phyloP scores from a whole-genome alignment of 768 basidiomycete genomes.

The Mycena latifolia region DNA sequence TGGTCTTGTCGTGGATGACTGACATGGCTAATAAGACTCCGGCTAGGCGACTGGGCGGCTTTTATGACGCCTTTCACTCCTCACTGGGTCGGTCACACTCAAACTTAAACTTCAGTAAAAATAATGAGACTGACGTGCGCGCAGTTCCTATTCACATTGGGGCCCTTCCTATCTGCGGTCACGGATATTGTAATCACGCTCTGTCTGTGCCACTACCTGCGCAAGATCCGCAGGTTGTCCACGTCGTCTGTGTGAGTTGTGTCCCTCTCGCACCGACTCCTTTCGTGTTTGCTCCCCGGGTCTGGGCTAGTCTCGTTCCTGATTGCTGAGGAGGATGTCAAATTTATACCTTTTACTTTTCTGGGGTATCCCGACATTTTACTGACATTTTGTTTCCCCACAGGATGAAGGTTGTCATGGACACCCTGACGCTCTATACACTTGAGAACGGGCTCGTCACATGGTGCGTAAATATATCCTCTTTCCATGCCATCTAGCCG shows the following conservation, averaged over 20 bases:
- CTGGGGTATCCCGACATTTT: too few relatives aligned
- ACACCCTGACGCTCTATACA: constrained; percentile 55
- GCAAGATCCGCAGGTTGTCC: constrained; percentile 43
- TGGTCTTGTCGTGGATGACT: background rate
- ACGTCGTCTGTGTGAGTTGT: constrained; percentile 44
- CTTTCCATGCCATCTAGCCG: background rate
- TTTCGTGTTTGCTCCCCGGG: too few relatives aligned
- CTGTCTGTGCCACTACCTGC: constrained; percentile 52
- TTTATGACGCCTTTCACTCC: constrained; percentile 14
- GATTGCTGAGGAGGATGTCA: too few relatives aligned
- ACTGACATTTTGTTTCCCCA: background rate
- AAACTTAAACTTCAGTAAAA: too few relatives aligned
- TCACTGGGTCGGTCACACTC: background rate
- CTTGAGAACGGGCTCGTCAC: constrained; percentile 57
- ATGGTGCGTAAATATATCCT: constrained; percentile 41
- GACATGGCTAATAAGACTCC: constrained; percentile 32
- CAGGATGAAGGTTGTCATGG: constrained; percentile 54
- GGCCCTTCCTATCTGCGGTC: constrained; percentile 53
- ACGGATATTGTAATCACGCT: constrained; percentile 54
- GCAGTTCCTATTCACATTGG: constrained; percentile 58
- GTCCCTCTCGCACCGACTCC: too few relatives aligned
- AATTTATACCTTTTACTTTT: too few relatives aligned
- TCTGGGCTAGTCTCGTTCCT: too few relatives aligned
- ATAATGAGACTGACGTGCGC: background rate
- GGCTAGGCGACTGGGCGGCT: constrained; percentile 23